Evolutionary conservation across 2,329 filamentous ascomycete species (phyloP), one percentile per base, ranked within the genome.

Genomic region (Penicillium brevicompactum): DNA sequence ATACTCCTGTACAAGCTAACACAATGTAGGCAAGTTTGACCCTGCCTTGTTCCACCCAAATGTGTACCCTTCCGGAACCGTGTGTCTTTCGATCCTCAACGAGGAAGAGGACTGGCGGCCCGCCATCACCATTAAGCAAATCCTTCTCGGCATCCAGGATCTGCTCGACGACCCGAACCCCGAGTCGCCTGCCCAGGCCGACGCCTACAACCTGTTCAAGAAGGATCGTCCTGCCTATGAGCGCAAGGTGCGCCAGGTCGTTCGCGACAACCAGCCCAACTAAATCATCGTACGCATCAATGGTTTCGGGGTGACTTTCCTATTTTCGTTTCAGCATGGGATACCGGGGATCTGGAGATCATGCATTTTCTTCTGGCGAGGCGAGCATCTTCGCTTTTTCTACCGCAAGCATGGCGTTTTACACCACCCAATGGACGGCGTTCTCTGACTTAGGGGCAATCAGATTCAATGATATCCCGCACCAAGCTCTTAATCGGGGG

Each of bases 91-190:
- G 27, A 99, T 99, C 64, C 79, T 99, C 63, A 99, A 97, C 77
- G 95, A 99, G 74, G 94, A 99, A 68, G 94, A 99, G 74, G 92
- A 90, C 6, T 99, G 95, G 94, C 95, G 96, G 75, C 95, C 94
- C 1, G 93, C 94, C 6, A 99, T 99, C 69, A 99, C 94, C 0
- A 91, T 99, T 74, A 97, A 97, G 78, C 92, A 97, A 77, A 97
- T 99, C 61, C 84, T 97, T 5, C 83, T 97, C 1, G 94, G 94
- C 46, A 96, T 99, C 55, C 94, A 99, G 75, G 93, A 96, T 67
- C 84, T 99, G 1, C 86, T 99, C 40, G 89, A 99, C 73, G 93
- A 97, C 68, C 94, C 95, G 14, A 99, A 99, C 71, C 94, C 93
- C 3, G 94, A 99, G 48, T 96, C 92, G 1, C 94, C 94, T 0